phyloP scores from a whole-genome alignment of 2,329 filamentous ascomycete species.

The Pseudogymnoascus sp. region DNA sequence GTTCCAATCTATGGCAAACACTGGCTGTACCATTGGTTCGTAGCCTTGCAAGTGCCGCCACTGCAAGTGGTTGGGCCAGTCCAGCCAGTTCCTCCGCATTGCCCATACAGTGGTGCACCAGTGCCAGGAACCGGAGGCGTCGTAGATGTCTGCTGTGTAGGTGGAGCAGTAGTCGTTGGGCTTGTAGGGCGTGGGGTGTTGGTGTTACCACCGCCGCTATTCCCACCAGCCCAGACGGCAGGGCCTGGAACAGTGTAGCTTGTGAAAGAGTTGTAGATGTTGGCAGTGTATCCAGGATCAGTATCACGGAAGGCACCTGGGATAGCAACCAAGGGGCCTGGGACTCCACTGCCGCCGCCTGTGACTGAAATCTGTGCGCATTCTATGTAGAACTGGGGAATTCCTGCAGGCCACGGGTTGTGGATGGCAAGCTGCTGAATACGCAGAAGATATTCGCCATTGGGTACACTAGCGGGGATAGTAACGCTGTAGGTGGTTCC shows the following conservation, averaged over 20 bases:
- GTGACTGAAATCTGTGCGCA: constrained; percentile 27
- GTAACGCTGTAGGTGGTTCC: constrained; percentile 22
- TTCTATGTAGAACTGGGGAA: constrained; percentile 25
- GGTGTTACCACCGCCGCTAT: constrained; percentile 13
- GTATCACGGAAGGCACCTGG: constrained; percentile 23
- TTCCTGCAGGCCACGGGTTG: constrained; percentile 24
- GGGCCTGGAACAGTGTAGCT: constrained; percentile 27
- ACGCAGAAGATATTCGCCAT: constrained; percentile 26
- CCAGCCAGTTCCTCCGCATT: constrained; percentile 20
- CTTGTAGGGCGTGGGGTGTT: not conserved
- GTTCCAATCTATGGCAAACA: not conserved
- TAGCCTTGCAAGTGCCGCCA: constrained; percentile 17
- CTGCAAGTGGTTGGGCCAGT: constrained; percentile 18
- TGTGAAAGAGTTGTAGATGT: constrained; percentile 25
- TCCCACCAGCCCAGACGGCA: constrained; percentile 22
- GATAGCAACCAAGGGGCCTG: constrained; percentile 24
- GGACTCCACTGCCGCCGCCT: constrained; percentile 23
- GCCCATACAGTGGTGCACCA: constrained; percentile 16
- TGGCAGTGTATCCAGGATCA: constrained; percentile 18
- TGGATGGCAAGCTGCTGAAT: constrained; percentile 27
- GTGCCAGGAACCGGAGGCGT: not conserved
- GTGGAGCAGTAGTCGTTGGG: not conserved
- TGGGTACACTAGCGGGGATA: constrained; percentile 23
- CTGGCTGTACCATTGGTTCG: constrained; percentile 20
- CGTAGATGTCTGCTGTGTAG: not conserved